Percentiles rank a stretch among this genome's conserved stretches.
Evolutionary conservation across 169 alveolate species (phyloP).

Genomic region (Plasmodium vinckei): DNA sequence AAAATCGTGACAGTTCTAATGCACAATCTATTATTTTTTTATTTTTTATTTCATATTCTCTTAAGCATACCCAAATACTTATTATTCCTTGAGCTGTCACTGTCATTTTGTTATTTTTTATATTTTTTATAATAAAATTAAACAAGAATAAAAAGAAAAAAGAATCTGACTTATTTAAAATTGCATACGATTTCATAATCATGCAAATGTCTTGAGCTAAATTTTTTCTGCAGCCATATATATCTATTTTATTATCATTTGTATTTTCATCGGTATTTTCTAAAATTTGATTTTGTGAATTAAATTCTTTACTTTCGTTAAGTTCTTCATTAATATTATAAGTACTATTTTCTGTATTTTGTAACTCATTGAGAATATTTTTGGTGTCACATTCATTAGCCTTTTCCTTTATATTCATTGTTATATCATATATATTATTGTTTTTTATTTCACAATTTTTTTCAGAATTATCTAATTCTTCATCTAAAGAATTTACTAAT

Average conservation of each 20-base stretch:
- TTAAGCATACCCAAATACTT: conserved; percentile 85
- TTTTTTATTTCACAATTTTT: conserved; percentile 13
- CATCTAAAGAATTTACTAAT: conserved; percentile 53
- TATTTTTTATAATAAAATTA: conserved; percentile 67
- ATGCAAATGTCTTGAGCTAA: conserved; percentile 68
- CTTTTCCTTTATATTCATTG: conserved; percentile 28
- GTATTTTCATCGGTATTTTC: conserved; percentile 39
- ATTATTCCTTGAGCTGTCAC: conserved; percentile 83
- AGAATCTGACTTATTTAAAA: conserved; percentile 70
- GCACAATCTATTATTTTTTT: conserved; percentile 77
- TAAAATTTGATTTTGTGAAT: conserved; percentile 22
- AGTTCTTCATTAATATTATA: conserved; percentile 5
- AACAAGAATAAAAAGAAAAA: conserved; percentile 72
- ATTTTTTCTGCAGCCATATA: conserved; percentile 57
- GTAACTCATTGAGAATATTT: conserved; percentile 19
- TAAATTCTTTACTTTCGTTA: conserved; percentile 36
- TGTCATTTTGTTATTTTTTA: conserved; percentile 67
- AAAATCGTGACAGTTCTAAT: conserved; percentile 84
- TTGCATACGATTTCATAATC: conserved; percentile 75
- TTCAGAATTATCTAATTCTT: conserved; percentile 37
- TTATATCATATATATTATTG: conserved; percentile 20
- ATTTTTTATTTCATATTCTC: conserved; percentile 78
- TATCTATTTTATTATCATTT: conserved; percentile 63
- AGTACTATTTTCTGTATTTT: conserved; percentile 14
- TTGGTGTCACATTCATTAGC: conserved; percentile 31